A percentile compares a stretch with the other conserved stretches of the same genome.
phyloP scores from a whole-genome alignment of 352 stramenopile species.

The Phytophthora constricta region DNA sequence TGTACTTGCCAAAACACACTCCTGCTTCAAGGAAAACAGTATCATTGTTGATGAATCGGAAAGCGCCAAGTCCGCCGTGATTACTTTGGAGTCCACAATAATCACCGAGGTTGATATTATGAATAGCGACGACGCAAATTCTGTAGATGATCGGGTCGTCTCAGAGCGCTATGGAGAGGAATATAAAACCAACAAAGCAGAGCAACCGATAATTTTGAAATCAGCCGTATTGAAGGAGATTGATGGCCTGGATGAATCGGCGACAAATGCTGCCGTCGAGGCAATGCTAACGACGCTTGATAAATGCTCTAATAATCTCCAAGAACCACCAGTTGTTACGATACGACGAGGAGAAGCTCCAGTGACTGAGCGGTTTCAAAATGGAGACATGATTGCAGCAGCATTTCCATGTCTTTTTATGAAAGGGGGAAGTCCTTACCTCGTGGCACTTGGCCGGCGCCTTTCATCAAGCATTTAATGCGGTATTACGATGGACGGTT shows the following conservation, averaged over 20 bases:
- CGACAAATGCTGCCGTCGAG: not conserved
- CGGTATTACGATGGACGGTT: constrained; percentile 10
- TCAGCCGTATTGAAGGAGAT: not conserved
- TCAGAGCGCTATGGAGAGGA: not conserved
- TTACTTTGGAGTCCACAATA: not conserved
- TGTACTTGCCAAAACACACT: not conserved
- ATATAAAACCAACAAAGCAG: not conserved
- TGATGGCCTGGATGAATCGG: not conserved
- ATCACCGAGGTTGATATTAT: not conserved
- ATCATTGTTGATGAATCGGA: not conserved
- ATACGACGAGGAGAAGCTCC: not conserved
- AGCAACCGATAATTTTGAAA: not conserved
- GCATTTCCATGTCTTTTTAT: constrained; percentile 16
- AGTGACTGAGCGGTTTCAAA: not conserved
- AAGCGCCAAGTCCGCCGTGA: not conserved
- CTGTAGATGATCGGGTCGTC: not conserved
- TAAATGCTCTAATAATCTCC: not conserved
- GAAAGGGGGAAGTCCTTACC: constrained; percentile 2
- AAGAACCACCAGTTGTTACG: not conserved
- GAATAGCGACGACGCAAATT: not conserved
- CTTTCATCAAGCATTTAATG: constrained; percentile 7
- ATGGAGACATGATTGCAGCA: not conserved
- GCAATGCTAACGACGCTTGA: too few relatives aligned
- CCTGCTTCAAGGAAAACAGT: not conserved
- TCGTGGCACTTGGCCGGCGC: not conserved